Evolutionary conservation across 805 yeast genomes (phyloP), one percentile per base, ranked within the genome.

Genomic region (Cyberlindnera mississippiensis): DNA sequence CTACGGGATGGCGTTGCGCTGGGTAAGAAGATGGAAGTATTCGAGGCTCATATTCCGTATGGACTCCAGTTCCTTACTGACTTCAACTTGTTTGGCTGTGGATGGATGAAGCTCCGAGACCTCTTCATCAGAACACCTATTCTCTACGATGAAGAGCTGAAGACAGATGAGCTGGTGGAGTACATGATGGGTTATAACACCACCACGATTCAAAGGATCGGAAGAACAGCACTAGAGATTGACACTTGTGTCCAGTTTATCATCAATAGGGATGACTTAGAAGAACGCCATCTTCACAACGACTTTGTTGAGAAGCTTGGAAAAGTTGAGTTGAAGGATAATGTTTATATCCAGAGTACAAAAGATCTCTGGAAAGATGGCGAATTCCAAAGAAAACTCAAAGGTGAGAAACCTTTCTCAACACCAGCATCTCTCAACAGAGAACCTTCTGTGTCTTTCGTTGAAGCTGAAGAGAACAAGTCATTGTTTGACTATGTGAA

Each of bases 81-180:
- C 57, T 88, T 73, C 62, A 90, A 91, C 56, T 61, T 91, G 24
- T 86, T 73, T 56, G 95, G 96, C 1, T 86, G 96, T 60, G 80
- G 82, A 5, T 86, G 95, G 91, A 45, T 90, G 17, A 63, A 71
- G 14, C 42, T 82, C 1, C 52, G 58, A 2, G 49, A 64, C 4
- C 63, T 75, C 18, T 73, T 63, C 47, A 82, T 84, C 58, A 59
- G 96, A 40, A 55, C 64, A 3, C 93, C 95, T 0, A 51, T 80
- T 8, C 41, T 75, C 6, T 61, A 57, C 34, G 45, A 67, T 44
- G 62, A 63, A 12, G 36, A 58, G 11, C 32, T 59, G 34, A 48
- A 45, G 32, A 65, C 65, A 15, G 57, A 62, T 1, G 60, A 60
- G 2, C 51, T 75, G 19, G 59, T 61, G 15, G 48, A 48, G 1